These are phyloP conservation scores for Chaetomium strumarium DNA, from an alignment of 2,329 filamentous ascomycete species.

Conservation along the genomic window DNA sequence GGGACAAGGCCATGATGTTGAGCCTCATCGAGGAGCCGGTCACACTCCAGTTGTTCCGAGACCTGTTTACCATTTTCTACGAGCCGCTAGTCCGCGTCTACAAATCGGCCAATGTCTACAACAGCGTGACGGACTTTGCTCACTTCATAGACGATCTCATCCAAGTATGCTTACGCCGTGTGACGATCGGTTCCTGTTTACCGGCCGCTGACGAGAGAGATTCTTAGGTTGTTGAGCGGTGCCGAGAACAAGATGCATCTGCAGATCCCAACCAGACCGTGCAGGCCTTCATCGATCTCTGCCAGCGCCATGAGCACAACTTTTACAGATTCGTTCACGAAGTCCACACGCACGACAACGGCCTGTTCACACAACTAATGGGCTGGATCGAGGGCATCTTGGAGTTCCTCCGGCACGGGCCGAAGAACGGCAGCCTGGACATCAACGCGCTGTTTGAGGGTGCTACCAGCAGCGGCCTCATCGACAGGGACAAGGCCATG, in stretches of 20 bases:
- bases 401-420: constrained; percentile 84
- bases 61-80: constrained; percentile 98
- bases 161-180: constrained; percentile 44
- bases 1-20: constrained; percentile 97
- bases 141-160: constrained; percentile 92
- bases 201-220: constrained; percentile 15
- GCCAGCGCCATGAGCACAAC: constrained; percentile 88
- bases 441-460: constrained; percentile 91
- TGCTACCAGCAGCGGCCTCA: constrained; percentile 57
- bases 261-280: constrained; percentile 98
- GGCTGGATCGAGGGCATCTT: constrained; percentile 94
- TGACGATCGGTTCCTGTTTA: not conserved
- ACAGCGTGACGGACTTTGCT: constrained; percentile 93
- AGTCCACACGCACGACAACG: constrained; percentile 94
- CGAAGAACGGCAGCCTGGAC: constrained; percentile 77
- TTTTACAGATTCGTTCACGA: constrained; percentile 99
- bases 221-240: constrained; percentile 55
- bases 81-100: constrained; percentile 95
- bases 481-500: constrained; percentile 69
- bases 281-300: constrained; percentile 95
- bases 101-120: constrained; percentile 98
- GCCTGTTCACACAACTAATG: constrained; percentile 94
- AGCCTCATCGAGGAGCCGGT: constrained; percentile 91
- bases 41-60: constrained; percentile 92
- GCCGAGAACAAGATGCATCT: constrained; percentile 70